Base-by-base conservation (phyloP, 1,284 basidiomycete genomes). In the Pholiota adiposa region DNA sequence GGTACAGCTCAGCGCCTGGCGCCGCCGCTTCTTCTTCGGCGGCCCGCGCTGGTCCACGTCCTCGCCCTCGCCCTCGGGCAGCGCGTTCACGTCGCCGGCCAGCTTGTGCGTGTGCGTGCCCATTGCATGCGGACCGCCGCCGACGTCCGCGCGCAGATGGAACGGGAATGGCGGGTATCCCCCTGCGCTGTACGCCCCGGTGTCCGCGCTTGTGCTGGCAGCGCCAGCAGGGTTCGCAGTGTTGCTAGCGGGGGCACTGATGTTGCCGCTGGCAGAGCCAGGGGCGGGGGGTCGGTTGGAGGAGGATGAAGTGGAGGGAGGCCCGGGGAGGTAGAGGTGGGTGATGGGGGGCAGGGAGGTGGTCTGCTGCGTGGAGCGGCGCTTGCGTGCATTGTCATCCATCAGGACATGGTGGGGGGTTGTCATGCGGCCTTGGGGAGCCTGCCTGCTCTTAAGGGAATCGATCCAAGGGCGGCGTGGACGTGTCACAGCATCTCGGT, bases 1-100 rank as follows among this genome's bases (percentile, higher is more conserved):
- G 58, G 89, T 91, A 73, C 89, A 91, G 67, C 89, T 91, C 66
- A 91, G 73, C 38, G 89, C 88, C 69, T 91, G 89, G 56, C 89
- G 76, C 56, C 89, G 79, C 53, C 89, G 78, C 72, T 89, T 90
- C 82, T 90, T 90, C 78, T 90, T 90, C 29, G 84, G 86, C 11
- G 84, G 87, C 21, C 79, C 80, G 55, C 78, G 79, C 19, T 77
- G 74, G 41, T 83, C 83, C 4, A 68, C 64, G 48, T 85, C 81
- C 38, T 87, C 85, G 11, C 79, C 80, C 33, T 79, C 77, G 46
- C 82, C 83, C 36, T 86, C 85, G 29, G 49, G n/a, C 16, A 18
- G 29, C 18, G 23, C 49, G 29, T 34, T 18, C 18, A 27, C n/a
- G 14, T 23, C 25, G 12, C 49, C 29, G 4, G n/a, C n/a, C n/a